These are phyloP conservation scores for Lentinula raphanica DNA, from an alignment of 768 basidiomycete genomes.

Conservation along the genomic window DNA sequence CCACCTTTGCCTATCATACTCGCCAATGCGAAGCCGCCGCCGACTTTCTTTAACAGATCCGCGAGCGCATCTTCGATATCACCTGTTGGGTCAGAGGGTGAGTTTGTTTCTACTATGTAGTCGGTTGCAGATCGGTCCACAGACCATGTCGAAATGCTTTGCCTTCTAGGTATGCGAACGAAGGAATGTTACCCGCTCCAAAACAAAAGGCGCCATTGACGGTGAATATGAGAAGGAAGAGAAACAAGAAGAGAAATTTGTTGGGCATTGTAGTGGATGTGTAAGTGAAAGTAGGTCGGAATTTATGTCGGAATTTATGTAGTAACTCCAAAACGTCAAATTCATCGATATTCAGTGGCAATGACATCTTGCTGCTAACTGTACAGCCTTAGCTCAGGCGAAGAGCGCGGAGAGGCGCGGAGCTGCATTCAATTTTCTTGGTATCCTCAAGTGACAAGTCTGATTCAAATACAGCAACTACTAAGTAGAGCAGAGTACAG, in stretches of 20 bases:
- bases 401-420: neutral
- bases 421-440: neutral
- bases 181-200: slow-evolving; percentile 85
- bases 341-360: neutral
- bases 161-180: slow-evolving; percentile 82
- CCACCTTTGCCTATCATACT: slow-evolving; percentile 52
- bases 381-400: neutral
- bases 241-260: slow-evolving; percentile 34
- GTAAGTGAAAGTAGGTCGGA: neutral
- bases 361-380: neutral
- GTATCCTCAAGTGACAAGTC: too few species aligned
- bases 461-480: too few species aligned
- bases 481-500: too few species aligned
- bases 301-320: neutral
- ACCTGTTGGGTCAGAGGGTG: neutral
- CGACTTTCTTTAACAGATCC: slow-evolving; percentile 54
- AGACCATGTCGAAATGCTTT: slow-evolving; percentile 77
- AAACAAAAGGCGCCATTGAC: slow-evolving; percentile 69
- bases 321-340: neutral
- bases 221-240: slow-evolving; percentile 46
- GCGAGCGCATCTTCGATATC: slow-evolving; percentile 48
- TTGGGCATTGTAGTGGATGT: slow-evolving; percentile 23
- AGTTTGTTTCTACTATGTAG: neutral
- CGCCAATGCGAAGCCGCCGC: slow-evolving; percentile 55
- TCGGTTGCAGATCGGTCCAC: neutral